A percentile compares a stretch with the other conserved stretches of the same genome.
Conservation (phyloP, 2,329 filamentous ascomycete species). For the Penicillium sp. region DNA sequence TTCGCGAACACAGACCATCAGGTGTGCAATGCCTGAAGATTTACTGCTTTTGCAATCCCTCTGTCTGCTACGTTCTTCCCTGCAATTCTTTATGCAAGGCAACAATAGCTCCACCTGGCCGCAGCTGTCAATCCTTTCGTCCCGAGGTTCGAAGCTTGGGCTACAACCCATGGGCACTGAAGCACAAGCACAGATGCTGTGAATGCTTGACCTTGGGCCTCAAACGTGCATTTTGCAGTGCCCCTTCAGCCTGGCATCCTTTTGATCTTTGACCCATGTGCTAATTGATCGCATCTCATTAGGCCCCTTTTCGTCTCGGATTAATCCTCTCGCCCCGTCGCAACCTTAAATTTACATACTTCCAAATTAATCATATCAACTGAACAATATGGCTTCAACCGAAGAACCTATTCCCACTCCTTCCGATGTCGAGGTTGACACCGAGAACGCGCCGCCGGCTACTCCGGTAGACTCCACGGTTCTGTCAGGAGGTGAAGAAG, state of each 20-base stretch:
- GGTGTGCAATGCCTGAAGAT: not conserved
- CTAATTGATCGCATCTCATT: not conserved
- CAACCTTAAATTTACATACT: not conserved
- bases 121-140: not conserved
- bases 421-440: slow-evolving; percentile 33
- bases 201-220: not conserved
- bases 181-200: not conserved
- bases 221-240: not conserved
- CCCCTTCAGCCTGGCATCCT: not conserved
- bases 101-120: not conserved
- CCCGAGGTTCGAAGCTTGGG: not conserved
- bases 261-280: not conserved
- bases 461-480: slow-evolving; percentile 40
- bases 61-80: not conserved
- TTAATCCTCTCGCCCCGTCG: not conserved
- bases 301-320: not conserved
- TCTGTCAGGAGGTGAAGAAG: slow-evolving; percentile 39
- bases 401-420: slow-evolving; percentile 38
- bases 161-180: not conserved
- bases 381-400: slow-evolving; percentile 37
- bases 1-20: slow-evolving; percentile 3
- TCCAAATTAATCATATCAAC: slow-evolving; percentile 8
- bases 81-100: not conserved
- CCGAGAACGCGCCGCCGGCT: slow-evolving; percentile 37
- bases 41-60: not conserved